phyloP scores from a whole-genome alignment of 208 protist genomes.

The Naegleria fowleri region DNA sequence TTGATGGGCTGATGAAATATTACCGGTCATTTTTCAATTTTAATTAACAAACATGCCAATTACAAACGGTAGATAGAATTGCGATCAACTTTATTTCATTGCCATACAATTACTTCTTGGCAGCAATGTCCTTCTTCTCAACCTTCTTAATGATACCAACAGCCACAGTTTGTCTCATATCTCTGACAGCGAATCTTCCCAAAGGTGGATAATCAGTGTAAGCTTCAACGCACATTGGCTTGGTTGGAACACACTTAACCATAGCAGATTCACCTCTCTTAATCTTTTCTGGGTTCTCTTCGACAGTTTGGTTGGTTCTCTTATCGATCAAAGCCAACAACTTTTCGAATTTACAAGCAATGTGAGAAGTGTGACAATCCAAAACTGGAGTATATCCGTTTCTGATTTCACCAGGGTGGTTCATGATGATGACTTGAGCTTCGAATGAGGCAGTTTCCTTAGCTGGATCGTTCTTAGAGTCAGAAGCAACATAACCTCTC shows the following conservation, averaged over 20 bases:
- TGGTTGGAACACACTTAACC: slow-evolving; percentile 70
- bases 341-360: slow-evolving; percentile 79
- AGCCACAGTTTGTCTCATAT: slow-evolving; percentile 87
- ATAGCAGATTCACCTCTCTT: slow-evolving; percentile 84
- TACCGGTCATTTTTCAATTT: too few relatives aligned
- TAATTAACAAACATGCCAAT: too few relatives aligned
- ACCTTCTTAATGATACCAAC: slow-evolving; percentile 88
- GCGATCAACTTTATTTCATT: too few relatives aligned
- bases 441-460: slow-evolving; percentile 62
- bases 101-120: neutral
- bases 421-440: slow-evolving; percentile 84
- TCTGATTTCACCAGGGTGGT: slow-evolving; percentile 80
- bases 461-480: slow-evolving; percentile 63
- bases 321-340: slow-evolving; percentile 82
- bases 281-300: slow-evolving; percentile 71
- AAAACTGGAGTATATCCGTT: slow-evolving; percentile 76
- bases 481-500: slow-evolving; percentile 64
- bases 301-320: slow-evolving; percentile 76
- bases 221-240: slow-evolving; percentile 85
- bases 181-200: slow-evolving; percentile 87
- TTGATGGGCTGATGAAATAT: too few relatives aligned
- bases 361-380: slow-evolving; percentile 87
- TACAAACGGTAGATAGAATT: too few relatives aligned
- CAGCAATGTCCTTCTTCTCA: slow-evolving; percentile 35
- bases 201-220: slow-evolving; percentile 75